These are phyloP conservation scores for Aureobasidium sp. DNA, from an alignment of 2,329 filamentous ascomycete genomes.

Conservation along the genomic window DNA sequence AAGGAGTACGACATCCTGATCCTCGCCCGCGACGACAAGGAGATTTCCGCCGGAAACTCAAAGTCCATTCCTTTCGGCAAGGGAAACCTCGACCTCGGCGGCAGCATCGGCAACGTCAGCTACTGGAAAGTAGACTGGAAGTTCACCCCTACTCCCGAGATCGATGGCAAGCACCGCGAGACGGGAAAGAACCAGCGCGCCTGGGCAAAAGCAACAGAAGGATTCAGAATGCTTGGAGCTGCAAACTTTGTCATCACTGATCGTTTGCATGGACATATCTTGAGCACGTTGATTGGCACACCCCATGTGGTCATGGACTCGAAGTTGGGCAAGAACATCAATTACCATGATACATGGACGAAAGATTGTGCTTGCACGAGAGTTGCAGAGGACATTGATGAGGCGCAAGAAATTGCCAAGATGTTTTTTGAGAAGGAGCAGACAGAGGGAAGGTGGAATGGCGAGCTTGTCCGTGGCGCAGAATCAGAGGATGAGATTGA, in stretches of 20 bases:
- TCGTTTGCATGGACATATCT: constrained; percentile 9
- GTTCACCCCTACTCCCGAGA: background rate
- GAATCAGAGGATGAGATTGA: background rate
- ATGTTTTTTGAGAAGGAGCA: constrained; percentile 11
- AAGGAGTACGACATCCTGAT: constrained; percentile 9
- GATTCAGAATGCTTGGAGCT: constrained; percentile 6
- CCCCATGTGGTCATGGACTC: constrained; percentile 10
- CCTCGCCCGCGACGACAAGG: constrained; percentile 9
- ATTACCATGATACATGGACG: constrained; percentile 10
- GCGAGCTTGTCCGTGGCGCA: background rate
- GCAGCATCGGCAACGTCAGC: constrained; percentile 5
- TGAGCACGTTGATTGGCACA: constrained; percentile 9
- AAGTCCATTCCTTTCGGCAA: constrained; percentile 9
- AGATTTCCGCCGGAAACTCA: background rate
- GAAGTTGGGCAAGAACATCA: constrained; percentile 11
- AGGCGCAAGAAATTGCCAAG: background rate
- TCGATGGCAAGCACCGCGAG: constrained; percentile 2
- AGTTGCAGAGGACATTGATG: constrained; percentile 4
- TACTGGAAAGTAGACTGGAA: constrained; percentile 13
- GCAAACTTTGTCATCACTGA: constrained; percentile 12
- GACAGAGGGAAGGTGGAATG: constrained; percentile 1
- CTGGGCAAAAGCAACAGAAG: constrained; percentile 9
- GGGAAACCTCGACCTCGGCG: constrained; percentile 5
- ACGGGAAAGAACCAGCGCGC: constrained; percentile 7
- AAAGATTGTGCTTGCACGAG: constrained; percentile 8